Evolutionary conservation across 306 rosid genomes (phyloP), one percentile per base, ranked within the genome.

Genomic region (Vigna angularis): DNA sequence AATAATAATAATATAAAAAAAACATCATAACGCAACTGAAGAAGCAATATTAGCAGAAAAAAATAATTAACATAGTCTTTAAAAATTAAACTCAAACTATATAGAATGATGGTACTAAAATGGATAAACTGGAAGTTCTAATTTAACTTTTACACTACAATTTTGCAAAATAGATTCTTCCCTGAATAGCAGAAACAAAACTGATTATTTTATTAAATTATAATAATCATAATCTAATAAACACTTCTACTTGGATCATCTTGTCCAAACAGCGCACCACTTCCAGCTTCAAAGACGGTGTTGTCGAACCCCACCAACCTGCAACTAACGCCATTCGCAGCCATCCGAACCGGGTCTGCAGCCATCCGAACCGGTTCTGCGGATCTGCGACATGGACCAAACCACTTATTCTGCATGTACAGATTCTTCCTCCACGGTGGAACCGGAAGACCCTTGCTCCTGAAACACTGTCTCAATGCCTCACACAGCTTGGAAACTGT

Each of bases 351-450:
- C 16, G 49, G 81, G 55, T 82, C 84, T 1, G 53, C 62, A 0
- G 67, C 38, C 20, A 3, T 12, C 8, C 73, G 81, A 24, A 74
- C 74, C 16, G 49, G 81, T 51, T 82, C 84, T 1, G 53, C 62
- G 0, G 87, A 86, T 70, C 88, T 82, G 7, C 87, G 81, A 82
- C 81, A 82, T 28, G 93, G 78, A 6, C 80, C 93, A 38, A 91
- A 91, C 93, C 94, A 93, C 49, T 93, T 90, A 79, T 82, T 91
- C 65, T 85, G 89, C 88, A 89, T 88, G 62, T 88, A 93, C 45
- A 87, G 88, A 50, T 85, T 88, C 69, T 85, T 93, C 28, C 96
- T 82, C 98, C 96, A 90, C 4, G 98, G 98, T 20, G 98, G 96
- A 58, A 93, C 76, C 57, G 22, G 85, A 2, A 91, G 79, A 2